Base-by-base conservation (phyloP, 306 rosid species). In the Myrica gale region DNA sequence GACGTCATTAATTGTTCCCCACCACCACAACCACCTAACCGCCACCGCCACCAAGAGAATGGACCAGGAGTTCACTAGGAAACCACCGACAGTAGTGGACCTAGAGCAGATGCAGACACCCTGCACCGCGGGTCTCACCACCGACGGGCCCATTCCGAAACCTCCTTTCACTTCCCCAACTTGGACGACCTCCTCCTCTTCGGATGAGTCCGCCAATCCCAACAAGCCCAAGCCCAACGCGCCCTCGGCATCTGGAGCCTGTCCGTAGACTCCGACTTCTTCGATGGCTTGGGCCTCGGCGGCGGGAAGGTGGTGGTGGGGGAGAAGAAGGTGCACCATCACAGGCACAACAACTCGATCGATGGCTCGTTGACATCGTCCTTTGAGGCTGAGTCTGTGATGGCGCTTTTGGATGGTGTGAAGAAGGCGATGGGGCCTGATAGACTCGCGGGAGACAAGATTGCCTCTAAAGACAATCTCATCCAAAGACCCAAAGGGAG, bases 101-200 rank as follows among this genome's bases (percentile, higher is more conserved):
- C 66, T 90, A 5, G 96, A 90, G 55, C 89, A 85, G 82, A 92
- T 95, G 96, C 97, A 21, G 91, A 90, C 57, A 83, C 88, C 15
- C 88, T 89, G 0, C 79, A 77, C 42, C 84, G 98, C 7, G 92
- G 96, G n/a, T 74, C 95, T 65, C 82, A 88, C 86, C 98, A 95
- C 90, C 97, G 98, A 0, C 80, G 98, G 57, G 87, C 97, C 41
- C 98, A 86, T 87, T 95, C 98, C 74, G 98, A 95, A 65, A 92
- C 90, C 17, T 84, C 92, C 41, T 92, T 89, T 80, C 97, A 96
- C 56, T 83, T 89, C 71, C 89, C 89, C 41, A 92, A 85, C 86
- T 78, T 92, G 63, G 98, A 95, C 61, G 97, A 95, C 76, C 91
- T 95, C 10, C 98, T 95, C 75, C 88, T 88, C 79, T 95, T 95